Base-by-base conservation (phyloP, 768 basidiomycete genomes). In the Pleurotus eryngii region DNA sequence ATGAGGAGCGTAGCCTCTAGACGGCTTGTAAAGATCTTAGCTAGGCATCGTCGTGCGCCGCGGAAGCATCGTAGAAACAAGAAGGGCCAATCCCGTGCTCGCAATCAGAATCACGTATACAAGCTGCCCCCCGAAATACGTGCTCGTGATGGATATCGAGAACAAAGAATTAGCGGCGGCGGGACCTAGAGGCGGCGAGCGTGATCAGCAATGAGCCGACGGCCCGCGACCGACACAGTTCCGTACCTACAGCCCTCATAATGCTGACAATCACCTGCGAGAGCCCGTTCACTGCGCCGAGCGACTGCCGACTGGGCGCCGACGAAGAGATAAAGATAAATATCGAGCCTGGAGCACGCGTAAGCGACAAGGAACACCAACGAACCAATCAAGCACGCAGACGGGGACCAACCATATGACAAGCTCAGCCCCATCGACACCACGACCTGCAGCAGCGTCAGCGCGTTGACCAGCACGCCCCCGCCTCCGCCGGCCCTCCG, bases 351-450 rank as follows among this genome's bases (percentile, higher is more conserved):
- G 9, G 11, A 9, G 11, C 11, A 39, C 5, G 27, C 18, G 27
- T 37, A 7, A 49, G 27, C 35, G n/a, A 1, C 48, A 49, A 27
- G 1, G 30, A 2, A 9, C 30, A 11, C 9, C 30, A 35, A 35
- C 2, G 30, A 35, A 35, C 1, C 30, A 11, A 35, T 9, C 11
- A 11, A 35, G 30, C 30, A 35, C 30, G 30, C 30, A 35, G 30
- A 35, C 8, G 8, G 30, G 57, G 57, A 67, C 67, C 68, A 56
- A 72, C 73, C 71, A 56, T 71, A 72, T 3, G 68, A 68, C 39
- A 73, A 60, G 37, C 70, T 69, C 55, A 72, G 63, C 3, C 69
- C 63, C 3, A 73, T 59, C 48, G 67, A 68, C 42, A 71, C 60
- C 8, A 63, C 57, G 6, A 73, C 56, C 55, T 75, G 72, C 15